phyloP scores from a whole-genome alignment of 1,139 yeast species.

The Sugiyamaella paludigena region DNA sequence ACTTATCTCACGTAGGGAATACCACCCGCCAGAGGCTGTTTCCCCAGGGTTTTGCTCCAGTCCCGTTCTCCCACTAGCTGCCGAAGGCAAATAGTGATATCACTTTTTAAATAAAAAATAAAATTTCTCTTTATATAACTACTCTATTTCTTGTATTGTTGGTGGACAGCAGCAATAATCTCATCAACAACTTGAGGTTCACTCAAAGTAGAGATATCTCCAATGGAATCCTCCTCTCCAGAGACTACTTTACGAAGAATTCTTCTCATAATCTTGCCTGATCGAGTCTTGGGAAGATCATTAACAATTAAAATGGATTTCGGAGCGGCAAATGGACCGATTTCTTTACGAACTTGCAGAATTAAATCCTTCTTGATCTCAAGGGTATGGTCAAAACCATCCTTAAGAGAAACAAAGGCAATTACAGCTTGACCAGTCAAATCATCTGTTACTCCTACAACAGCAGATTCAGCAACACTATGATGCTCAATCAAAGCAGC shows the following conservation, averaged over 20 bases:
- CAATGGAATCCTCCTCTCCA: constrained; percentile 88
- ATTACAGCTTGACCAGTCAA: constrained; percentile 96
- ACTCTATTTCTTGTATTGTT: constrained; percentile 6
- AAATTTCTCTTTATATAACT: background rate
- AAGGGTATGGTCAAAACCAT: constrained; percentile 48
- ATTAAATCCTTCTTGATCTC: constrained; percentile 79
- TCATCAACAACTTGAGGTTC: constrained; percentile 84
- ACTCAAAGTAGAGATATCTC: constrained; percentile 87
- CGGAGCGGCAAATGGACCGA: constrained; percentile 99
- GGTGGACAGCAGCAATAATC: constrained; percentile 48
- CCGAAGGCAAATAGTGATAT: background rate
- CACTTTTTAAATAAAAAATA: background rate
- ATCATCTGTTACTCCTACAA: constrained; percentile 91
- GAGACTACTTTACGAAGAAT: constrained; percentile 88
- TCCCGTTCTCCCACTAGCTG: no score
- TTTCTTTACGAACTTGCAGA: constrained; percentile 85
- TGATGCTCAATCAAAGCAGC: constrained; percentile 81
- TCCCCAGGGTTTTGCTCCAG: no score
- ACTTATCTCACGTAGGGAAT: no score
- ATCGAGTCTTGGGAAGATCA: constrained; percentile 96
- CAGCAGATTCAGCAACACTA: constrained; percentile 89
- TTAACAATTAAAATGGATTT: constrained; percentile 81
- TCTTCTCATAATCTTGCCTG: constrained; percentile 99
- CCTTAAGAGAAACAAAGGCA: constrained; percentile 86
- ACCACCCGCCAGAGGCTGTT: no score